Evolutionary conservation across 1,284 basidiomycete genomes (phyloP).

Genomic region (Bondarzewia mesenterica): DNA sequence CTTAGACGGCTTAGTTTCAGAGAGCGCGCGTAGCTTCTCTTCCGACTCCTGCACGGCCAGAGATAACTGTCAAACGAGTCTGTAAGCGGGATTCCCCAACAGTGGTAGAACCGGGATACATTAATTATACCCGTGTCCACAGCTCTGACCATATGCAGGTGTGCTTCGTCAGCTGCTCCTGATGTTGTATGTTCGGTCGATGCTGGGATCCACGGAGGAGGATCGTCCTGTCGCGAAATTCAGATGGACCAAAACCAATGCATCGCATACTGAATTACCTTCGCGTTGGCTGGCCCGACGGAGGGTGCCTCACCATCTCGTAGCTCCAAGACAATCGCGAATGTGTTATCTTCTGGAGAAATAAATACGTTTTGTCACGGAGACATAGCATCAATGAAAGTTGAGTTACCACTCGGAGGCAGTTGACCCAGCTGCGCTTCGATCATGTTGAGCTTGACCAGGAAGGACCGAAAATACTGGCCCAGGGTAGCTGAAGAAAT

Average conservation of each 20-base stretch:
- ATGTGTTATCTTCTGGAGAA: slow-evolving; percentile 67
- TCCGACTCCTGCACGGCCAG: slow-evolving; percentile 74
- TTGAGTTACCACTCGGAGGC: slow-evolving; percentile 34
- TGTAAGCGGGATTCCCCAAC: slow-evolving; percentile 1
- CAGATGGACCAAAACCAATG: not conserved
- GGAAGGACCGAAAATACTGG: slow-evolving; percentile 78
- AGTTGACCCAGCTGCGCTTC: slow-evolving; percentile 70
- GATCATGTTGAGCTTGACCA: slow-evolving; percentile 77
- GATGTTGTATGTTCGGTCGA: slow-evolving; percentile 54
- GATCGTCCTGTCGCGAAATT: slow-evolving; percentile 32
- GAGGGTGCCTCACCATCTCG: slow-evolving; percentile 60
- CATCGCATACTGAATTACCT: not conserved
- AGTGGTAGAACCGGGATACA: slow-evolving; percentile 33
- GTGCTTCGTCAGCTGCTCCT: slow-evolving; percentile 48
- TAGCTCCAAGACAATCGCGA: slow-evolving; percentile 78
- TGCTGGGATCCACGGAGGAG: slow-evolving; percentile 72
- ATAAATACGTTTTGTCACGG: slow-evolving; percentile 1
- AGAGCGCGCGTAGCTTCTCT: slow-evolving; percentile 40
- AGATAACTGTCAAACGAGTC: slow-evolving; percentile 42
- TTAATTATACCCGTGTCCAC: slow-evolving; percentile 85
- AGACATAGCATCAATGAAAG: not conserved
- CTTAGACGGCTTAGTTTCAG: slow-evolving; percentile 14
- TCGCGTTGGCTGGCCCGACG: slow-evolving; percentile 33
- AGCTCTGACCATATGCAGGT: slow-evolving; percentile 63
- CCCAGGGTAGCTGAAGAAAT: slow-evolving; percentile 58